Conservation (phyloP, 2,329 filamentous ascomycete genomes). For the Exophiala bonariae region DNA sequence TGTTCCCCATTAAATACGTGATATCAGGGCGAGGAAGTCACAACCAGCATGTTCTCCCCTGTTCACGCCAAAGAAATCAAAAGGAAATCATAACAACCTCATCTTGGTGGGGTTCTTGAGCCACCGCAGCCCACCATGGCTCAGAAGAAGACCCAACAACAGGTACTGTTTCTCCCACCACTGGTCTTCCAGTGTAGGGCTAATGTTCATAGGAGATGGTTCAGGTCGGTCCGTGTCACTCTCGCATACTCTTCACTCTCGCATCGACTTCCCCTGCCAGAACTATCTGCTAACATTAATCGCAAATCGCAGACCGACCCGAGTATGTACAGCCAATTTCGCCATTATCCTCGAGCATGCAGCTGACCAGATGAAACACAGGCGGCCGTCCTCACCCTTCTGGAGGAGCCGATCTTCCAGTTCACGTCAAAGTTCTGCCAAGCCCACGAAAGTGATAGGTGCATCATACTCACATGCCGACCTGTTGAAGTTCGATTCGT, state of each 20-base stretch:
- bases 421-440: conserved; percentile 55
- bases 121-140: conserved; percentile 34
- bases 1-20: too few species aligned
- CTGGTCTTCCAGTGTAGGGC: conserved; percentile 1
- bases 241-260: conserved; percentile 18
- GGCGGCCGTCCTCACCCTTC: conserved; percentile 83
- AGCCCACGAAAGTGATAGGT: conserved; percentile 77
- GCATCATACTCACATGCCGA: conserved; percentile 96
- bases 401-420: conserved; percentile 66
- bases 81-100: conserved; percentile 18
- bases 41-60: conserved; percentile 22
- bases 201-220: conserved; percentile 80
- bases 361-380: conserved; percentile 31
- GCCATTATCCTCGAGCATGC: conserved; percentile 3
- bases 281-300: conserved; percentile 11
- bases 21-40: too few species aligned
- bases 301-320: conserved; percentile 35
- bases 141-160: conserved; percentile 69
- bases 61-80: conserved; percentile 19
- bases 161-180: conserved; percentile 54
- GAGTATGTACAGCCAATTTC: conserved; percentile 34
- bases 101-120: conserved; percentile 1
- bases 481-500: conserved; percentile 79
- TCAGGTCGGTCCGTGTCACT: conserved; percentile 85
- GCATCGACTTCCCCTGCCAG: background rate